Base-by-base conservation (phyloP, 2,329 filamentous ascomycete genomes). In the Aphanocladium album region DNA sequence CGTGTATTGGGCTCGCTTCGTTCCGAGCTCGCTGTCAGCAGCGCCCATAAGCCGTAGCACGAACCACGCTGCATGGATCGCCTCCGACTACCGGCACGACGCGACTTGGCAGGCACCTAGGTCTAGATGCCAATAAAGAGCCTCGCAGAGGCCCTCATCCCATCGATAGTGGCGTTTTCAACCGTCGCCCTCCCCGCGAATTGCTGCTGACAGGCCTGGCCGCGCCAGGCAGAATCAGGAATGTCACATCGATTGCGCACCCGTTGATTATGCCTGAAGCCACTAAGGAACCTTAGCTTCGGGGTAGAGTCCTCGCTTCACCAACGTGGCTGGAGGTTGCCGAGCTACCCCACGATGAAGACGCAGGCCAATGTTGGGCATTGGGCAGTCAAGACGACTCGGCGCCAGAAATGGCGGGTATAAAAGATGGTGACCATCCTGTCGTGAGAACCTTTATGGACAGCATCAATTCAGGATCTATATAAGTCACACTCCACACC, bases 401-500 rank as follows among this genome's bases (percentile, higher is more conserved):
- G 17, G n/a, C 9, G n/a, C 41, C 41, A 45, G n/a, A 11, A 8
- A 45, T 5, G 4, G n/a, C 41, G n/a, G 35, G 12, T 51, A 51
- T 51, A 51, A 51, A 49, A 51, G 47, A 19, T 5, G 14, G 2
- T 12, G 47, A 35, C 14, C 8, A 51, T 51, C 47, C 25, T 51
- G 25, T 51, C 47, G 47, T 51, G 47, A 51, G 47, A 51, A 51
- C 47, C 47, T 51, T 51, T 51, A 51, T 51, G 47, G 21, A 17
- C 47, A 25, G 45, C 27, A 33, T 51, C 47, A 51, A 19, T 33
- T 5, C 47, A 51, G 5, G 7, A 11, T 35, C 2, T 51, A 33
- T 51, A 51, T 33, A 51, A 51, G 27, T 21, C 11, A 16, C 35
- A 39, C 12, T 16, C 19, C 25, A n/a, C 19, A 3, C n/a, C 21